Evolutionary conservation across 148 eudicot genomes (phyloP).

Genomic region (Simmondsia chinensis): DNA sequence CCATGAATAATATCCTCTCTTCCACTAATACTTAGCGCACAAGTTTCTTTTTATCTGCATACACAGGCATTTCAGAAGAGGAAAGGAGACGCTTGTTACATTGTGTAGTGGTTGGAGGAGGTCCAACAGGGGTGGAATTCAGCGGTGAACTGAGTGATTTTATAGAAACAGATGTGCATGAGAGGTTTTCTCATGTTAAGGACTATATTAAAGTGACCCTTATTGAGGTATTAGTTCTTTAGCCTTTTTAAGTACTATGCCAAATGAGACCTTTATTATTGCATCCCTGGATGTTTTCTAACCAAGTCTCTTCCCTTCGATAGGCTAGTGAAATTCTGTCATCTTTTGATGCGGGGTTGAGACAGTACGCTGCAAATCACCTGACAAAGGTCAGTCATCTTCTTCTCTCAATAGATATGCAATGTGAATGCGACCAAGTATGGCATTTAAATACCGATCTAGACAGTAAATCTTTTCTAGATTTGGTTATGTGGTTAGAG

Average conservation of each 20-base stretch:
- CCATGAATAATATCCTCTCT: too few relatives aligned
- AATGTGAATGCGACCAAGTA: too few relatives aligned
- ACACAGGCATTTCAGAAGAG: conserved; percentile 66
- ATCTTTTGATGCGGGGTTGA: conserved; percentile 76
- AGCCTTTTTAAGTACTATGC: not conserved
- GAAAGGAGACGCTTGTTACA: conserved; percentile 69
- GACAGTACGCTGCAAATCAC: conserved; percentile 81
- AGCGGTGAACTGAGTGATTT: conserved; percentile 91
- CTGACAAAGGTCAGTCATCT: conserved; percentile 50
- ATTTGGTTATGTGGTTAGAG: too few relatives aligned
- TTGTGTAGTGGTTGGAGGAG: conserved; percentile 91
- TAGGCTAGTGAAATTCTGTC: conserved; percentile 94
- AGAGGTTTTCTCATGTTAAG: conserved; percentile 63
- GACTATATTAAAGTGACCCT: conserved; percentile 69
- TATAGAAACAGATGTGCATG: conserved; percentile 60
- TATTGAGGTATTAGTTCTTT: conserved; percentile 53
- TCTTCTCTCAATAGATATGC: too few relatives aligned
- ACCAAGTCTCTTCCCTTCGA: not conserved
- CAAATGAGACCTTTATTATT: not conserved
- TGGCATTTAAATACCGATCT: too few relatives aligned
- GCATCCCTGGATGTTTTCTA: not conserved
- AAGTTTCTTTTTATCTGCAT: not conserved
- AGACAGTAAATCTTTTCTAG: too few relatives aligned
- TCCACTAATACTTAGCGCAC: too few relatives aligned
- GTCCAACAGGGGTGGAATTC: conserved; percentile 94